Conservation (phyloP, 257 asterid genomes). For the Nicotiana knightiana region DNA sequence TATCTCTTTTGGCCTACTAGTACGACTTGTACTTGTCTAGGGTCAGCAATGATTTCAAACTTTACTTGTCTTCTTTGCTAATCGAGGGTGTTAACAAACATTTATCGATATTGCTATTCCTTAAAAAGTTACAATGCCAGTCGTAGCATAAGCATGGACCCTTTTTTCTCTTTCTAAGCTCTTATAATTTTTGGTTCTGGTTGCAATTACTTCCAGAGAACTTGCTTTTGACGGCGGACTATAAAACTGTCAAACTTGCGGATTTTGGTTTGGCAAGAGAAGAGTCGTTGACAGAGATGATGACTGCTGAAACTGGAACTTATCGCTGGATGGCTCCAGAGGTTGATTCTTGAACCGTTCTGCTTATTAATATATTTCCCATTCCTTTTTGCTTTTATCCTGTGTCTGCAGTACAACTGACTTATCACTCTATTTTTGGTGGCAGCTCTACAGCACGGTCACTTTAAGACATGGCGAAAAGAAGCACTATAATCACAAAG, state of each 20-base stretch:
- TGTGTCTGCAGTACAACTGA: not conserved
- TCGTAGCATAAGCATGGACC: not conserved
- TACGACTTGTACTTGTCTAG: not conserved
- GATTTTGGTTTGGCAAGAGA: slow-evolving; percentile 99
- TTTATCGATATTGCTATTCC: not conserved
- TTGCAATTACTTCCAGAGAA: slow-evolving; percentile 48
- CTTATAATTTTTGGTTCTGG: not conserved
- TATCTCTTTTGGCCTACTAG: not conserved
- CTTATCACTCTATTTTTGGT: not conserved
- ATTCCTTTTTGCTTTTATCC: not conserved
- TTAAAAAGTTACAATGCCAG: not conserved
- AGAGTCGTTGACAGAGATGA: slow-evolving; percentile 97
- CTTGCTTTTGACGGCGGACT: slow-evolving; percentile 83
- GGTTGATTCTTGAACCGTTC: slow-evolving; percentile 25
- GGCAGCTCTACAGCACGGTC: slow-evolving; percentile 93
- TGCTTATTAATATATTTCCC: not conserved
- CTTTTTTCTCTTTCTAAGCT: not conserved
- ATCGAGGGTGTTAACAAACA: not conserved
- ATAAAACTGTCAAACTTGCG: slow-evolving; percentile 72
- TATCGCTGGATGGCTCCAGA: slow-evolving; percentile 99
- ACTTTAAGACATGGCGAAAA: slow-evolving; percentile 94
- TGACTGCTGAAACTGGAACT: slow-evolving; percentile 99
- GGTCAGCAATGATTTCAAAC: not conserved
- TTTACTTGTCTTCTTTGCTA: not conserved
- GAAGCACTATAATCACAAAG: slow-evolving; percentile 95